phyloP scores from a whole-genome alignment of 2,329 filamentous ascomycete genomes.

The Neonectria coccinea region DNA sequence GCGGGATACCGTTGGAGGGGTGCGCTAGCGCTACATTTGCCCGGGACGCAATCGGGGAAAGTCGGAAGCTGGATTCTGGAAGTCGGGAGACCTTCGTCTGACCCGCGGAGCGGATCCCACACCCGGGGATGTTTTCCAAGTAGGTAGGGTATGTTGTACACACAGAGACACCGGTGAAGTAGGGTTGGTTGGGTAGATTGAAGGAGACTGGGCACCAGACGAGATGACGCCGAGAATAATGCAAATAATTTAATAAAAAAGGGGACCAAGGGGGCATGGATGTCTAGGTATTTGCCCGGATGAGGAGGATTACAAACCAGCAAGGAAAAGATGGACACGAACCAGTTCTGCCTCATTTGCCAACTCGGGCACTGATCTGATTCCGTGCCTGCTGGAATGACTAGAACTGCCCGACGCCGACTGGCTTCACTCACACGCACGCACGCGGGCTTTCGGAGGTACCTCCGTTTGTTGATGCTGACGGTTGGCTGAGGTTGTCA shows the following conservation, averaged over 20 bases:
- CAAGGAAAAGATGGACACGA: neutral
- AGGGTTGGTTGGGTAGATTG: neutral
- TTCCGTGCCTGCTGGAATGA: neutral
- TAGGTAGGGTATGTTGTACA: too few species aligned
- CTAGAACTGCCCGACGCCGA: neutral
- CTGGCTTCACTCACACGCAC: neutral
- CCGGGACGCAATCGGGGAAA: constrained; percentile 37
- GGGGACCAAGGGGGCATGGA: neutral
- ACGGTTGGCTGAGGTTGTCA: constrained; percentile 13
- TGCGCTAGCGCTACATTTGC: constrained; percentile 36
- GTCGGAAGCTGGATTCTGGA: constrained; percentile 42
- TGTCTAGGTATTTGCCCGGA: neutral
- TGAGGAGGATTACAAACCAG: constrained; percentile 8
- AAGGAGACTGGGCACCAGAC: neutral
- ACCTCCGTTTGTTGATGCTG: constrained; percentile 17
- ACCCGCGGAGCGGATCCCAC: constrained; percentile 28
- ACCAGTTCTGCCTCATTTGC: neutral
- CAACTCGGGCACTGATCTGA: neutral
- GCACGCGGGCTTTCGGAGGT: neutral
- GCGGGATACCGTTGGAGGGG: constrained; percentile 37
- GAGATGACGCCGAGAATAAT: neutral
- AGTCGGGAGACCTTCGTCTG: constrained; percentile 43
- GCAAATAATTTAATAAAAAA: neutral
- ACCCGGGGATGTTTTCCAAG: neutral
- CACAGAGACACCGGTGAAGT: neutral